Evolutionary conservation across 1,284 basidiomycete species (phyloP).

Genomic region (Melampsora larici-populina): DNA sequence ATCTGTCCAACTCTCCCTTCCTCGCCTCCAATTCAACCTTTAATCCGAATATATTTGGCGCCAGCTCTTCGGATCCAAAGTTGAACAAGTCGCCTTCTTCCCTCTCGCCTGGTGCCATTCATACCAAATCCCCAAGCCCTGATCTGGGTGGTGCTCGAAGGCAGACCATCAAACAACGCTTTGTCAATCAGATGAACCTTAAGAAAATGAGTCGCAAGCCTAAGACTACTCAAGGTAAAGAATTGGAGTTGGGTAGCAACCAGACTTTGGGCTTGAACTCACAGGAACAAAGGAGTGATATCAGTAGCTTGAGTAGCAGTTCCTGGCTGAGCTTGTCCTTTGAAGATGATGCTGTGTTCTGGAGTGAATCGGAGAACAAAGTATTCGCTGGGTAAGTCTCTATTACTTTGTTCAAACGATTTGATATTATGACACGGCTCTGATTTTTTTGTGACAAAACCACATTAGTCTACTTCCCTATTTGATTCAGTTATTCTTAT

Average conservation of each 20-base stretch:
- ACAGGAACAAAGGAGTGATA: too few species aligned
- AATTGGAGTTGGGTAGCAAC: too few species aligned
- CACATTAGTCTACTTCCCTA: slow-evolving; percentile 26
- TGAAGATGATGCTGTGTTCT: too few species aligned
- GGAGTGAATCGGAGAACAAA: slow-evolving; percentile 20
- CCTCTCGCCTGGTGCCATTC: neutral
- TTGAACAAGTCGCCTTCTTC: neutral
- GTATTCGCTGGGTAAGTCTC: slow-evolving; percentile 27
- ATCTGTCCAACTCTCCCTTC: neutral
- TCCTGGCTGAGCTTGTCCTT: too few species aligned
- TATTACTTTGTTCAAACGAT: neutral
- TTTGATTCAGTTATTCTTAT: slow-evolving; percentile 23
- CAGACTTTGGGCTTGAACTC: too few species aligned
- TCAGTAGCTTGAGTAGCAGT: too few species aligned
- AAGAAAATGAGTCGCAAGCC: slow-evolving; percentile 19
- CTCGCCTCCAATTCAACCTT: neutral
- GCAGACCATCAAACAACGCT: slow-evolving; percentile 7
- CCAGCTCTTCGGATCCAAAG: neutral
- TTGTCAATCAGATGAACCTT: slow-evolving; percentile 25
- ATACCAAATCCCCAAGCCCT: neutral
- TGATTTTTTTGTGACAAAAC: neutral
- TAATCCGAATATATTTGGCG: neutral
- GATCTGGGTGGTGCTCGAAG: neutral
- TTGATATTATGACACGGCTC: neutral
- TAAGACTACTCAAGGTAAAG: neutral